phyloP scores from a whole-genome alignment of 208 protist species.

The Crithidia brevicula region DNA sequence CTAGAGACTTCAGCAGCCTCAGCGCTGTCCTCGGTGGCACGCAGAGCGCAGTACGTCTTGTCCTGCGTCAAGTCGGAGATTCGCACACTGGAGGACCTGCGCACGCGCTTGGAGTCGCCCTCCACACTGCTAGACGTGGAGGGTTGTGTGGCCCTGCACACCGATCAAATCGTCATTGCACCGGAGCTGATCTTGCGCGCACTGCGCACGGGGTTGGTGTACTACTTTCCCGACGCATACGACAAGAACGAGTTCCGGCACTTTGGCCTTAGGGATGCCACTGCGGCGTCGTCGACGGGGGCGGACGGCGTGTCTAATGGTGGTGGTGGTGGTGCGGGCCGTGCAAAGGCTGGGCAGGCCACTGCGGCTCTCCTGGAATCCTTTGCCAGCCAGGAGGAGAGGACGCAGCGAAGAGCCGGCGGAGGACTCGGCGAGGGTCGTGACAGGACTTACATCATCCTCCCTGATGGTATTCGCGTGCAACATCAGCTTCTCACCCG shows the following conservation, averaged over 20 bases:
- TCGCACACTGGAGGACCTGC: constrained; percentile 54
- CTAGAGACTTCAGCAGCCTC: constrained; percentile 6
- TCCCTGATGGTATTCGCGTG: constrained; percentile 57
- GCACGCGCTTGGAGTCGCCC: constrained; percentile 57
- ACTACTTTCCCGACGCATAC: constrained; percentile 80
- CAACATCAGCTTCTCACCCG: constrained; percentile 65
- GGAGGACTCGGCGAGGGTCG: not conserved
- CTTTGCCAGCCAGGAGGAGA: constrained; percentile 13
- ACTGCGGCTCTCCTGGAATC: constrained; percentile 26
- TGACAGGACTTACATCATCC: constrained; percentile 33
- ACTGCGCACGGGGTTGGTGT: constrained; percentile 59
- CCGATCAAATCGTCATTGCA: constrained; percentile 73
- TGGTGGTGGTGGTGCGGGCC: not conserved
- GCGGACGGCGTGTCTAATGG: not conserved
- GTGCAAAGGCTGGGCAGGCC: constrained; percentile 12
- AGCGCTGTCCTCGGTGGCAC: not conserved
- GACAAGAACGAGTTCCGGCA: constrained; percentile 24
- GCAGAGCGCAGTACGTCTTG: constrained; percentile 38
- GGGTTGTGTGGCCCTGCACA: constrained; percentile 86
- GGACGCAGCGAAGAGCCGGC: constrained; percentile 13
- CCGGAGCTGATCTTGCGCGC: constrained; percentile 47
- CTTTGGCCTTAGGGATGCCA: constrained; percentile 12
- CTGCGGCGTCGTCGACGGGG: not conserved
- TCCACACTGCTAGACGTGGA: constrained; percentile 61
- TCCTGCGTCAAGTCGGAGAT: constrained; percentile 64